Conservation (phyloP, 345 rosid species). For the Schrenkiella parvula region DNA sequence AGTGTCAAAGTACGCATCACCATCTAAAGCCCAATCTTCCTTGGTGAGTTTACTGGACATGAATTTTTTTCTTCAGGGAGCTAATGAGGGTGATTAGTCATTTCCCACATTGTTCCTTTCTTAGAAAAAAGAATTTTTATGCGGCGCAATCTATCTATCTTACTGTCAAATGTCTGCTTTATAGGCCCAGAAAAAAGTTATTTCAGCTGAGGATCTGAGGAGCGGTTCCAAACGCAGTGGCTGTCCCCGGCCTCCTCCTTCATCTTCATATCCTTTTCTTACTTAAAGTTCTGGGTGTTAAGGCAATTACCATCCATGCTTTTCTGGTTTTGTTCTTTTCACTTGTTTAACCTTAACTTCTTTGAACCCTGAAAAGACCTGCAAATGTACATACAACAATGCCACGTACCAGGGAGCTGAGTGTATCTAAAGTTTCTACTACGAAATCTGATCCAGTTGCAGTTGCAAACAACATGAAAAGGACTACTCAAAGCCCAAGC, state of each 20-base stretch:
- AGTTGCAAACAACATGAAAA: slow-evolving; percentile 37
- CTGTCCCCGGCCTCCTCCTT: slow-evolving; percentile 47
- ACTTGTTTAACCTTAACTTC: slow-evolving; percentile 57
- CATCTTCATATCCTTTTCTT: slow-evolving; percentile 85
- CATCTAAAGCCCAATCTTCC: slow-evolving; percentile 39
- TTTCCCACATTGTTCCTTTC: slow-evolving; percentile 1
- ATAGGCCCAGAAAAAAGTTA: slow-evolving; percentile 59
- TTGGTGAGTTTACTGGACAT: slow-evolving; percentile 36
- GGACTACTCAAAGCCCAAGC: slow-evolving; percentile 29
- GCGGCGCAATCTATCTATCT: not conserved
- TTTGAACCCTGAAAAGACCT: slow-evolving; percentile 57
- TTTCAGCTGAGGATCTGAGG: slow-evolving; percentile 44
- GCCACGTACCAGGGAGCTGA: slow-evolving; percentile 41
- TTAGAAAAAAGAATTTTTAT: not conserved
- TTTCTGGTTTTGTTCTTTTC: not conserved
- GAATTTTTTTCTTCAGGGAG: not conserved
- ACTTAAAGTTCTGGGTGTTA: not conserved
- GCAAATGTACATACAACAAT: slow-evolving; percentile 39
- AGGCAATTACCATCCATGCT: slow-evolving; percentile 5
- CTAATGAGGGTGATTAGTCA: not conserved
- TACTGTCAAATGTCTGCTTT: slow-evolving; percentile 15
- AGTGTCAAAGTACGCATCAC: slow-evolving; percentile 35
- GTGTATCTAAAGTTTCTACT: slow-evolving; percentile 40
- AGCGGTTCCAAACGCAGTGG: slow-evolving; percentile 73
- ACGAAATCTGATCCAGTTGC: slow-evolving; percentile 36